Evolutionary conservation across 116 monocot genomes (phyloP).

Genomic region (Thalassia testudinum): DNA sequence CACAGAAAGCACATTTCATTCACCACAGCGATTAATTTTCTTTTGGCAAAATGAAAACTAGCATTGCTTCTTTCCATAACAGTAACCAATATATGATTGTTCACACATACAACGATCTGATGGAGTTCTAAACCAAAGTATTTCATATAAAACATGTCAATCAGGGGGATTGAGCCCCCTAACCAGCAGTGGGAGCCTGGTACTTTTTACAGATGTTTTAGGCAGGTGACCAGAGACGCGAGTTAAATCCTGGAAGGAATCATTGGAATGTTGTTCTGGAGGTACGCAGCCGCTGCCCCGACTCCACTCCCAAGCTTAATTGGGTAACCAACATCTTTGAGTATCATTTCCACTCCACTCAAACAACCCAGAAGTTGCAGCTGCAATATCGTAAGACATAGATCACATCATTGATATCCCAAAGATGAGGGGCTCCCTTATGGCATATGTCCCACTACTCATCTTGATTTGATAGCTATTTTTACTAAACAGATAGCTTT

Average conservation of each 20-base stretch:
- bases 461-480: too few species aligned
- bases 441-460: neutral
- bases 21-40: too few species aligned
- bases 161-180: neutral
- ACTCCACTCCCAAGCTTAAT: constrained; percentile 91
- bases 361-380: constrained; percentile 85
- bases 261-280: constrained; percentile 67
- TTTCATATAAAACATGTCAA: neutral
- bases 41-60: too few species aligned
- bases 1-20: too few species aligned
- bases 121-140: neutral
- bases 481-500: too few species aligned
- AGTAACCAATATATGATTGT: neutral
- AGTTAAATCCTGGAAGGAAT: constrained; percentile 75
- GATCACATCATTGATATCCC: too few species aligned
- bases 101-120: neutral
- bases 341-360: constrained; percentile 88
- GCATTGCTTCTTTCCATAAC: neutral
- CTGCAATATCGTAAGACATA: too few species aligned
- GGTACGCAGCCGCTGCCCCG: constrained; percentile 69
- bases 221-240: neutral
- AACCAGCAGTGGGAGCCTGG: neutral
- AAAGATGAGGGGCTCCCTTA: too few species aligned
- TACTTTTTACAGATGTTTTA: constrained; percentile 8
- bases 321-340: constrained; percentile 83